Evolutionary conservation across 2,329 filamentous ascomycete species (phyloP).

Genomic region (Ascochyta viciae-villosae): DNA sequence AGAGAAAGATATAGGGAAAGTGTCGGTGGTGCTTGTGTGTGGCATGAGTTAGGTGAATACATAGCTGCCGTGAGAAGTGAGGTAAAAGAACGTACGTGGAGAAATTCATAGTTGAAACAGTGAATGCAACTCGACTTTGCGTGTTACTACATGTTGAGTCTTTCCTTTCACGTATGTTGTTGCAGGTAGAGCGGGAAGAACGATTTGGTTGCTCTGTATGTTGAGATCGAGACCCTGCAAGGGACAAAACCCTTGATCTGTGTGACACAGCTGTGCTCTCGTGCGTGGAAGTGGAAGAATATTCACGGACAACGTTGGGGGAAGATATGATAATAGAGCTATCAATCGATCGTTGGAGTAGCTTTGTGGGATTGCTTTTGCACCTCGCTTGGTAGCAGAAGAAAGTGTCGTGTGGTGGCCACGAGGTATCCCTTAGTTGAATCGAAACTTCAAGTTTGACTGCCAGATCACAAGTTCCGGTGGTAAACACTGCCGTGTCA

Average conservation of each 20-base stretch:
- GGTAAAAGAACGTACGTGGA: neutral
- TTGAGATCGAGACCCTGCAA: neutral
- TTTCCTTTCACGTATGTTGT: neutral
- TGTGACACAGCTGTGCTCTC: neutral
- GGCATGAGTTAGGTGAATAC: neutral
- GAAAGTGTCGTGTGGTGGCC: too few relatives aligned
- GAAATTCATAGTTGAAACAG: neutral
- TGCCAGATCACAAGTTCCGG: too few relatives aligned
- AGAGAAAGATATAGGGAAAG: neutral
- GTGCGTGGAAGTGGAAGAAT: neutral
- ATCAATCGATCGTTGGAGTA: neutral
- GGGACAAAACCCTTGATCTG: neutral
- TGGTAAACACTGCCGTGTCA: too few relatives aligned
- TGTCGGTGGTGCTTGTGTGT: neutral
- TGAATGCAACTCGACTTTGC: neutral
- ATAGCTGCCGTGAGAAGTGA: neutral
- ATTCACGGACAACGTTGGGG: neutral
- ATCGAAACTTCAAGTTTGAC: too few relatives aligned
- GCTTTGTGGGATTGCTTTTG: neutral
- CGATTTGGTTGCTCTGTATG: neutral
- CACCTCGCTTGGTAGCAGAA: too few relatives aligned
- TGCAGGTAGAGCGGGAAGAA: neutral
- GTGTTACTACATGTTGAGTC: neutral
- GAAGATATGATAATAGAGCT: too few relatives aligned
- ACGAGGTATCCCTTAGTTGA: too few relatives aligned